Percentiles rank a stretch among this genome's conserved stretches.
Evolutionary conservation across 495 filamentous ascomycete species (phyloP).

Genomic region (Aspergillus cristatus): DNA sequence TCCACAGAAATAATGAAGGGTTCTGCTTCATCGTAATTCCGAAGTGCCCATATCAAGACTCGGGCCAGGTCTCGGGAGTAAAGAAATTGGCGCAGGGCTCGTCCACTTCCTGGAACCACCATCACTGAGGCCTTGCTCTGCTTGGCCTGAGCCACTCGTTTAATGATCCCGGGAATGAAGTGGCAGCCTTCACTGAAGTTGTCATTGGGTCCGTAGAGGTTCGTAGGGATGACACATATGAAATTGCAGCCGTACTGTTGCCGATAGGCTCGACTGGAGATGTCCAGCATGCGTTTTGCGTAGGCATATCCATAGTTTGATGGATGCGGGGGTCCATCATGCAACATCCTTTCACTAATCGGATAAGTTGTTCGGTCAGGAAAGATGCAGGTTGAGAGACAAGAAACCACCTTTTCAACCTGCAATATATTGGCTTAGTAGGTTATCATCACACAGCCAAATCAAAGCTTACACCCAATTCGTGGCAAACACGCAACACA

Average conservation of each 20-base stretch:
- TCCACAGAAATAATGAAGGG: neutral
- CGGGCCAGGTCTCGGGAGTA: neutral
- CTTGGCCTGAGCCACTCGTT: neutral
- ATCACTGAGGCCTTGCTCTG: neutral
- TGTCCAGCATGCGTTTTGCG: neutral
- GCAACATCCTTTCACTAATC: neutral
- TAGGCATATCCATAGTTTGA: neutral
- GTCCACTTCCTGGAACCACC: neutral
- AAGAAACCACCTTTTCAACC: neutral
- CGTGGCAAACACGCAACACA: neutral
- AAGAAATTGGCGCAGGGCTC: neutral
- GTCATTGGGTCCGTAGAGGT: neutral
- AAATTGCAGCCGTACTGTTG: neutral
- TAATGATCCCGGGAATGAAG: neutral
- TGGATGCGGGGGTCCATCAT: neutral
- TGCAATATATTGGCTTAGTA: no score
- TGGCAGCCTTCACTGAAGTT: neutral
- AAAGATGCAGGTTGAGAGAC: neutral
- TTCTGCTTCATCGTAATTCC: neutral
- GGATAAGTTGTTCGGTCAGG: neutral
- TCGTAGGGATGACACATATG: neutral
- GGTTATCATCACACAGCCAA: no score
- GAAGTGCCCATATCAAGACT: neutral
- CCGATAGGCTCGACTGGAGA: neutral
- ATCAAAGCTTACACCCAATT: neutral